Base-by-base conservation (phyloP, 2,329 filamentous ascomycete species). In the Neonectria coccinea region DNA sequence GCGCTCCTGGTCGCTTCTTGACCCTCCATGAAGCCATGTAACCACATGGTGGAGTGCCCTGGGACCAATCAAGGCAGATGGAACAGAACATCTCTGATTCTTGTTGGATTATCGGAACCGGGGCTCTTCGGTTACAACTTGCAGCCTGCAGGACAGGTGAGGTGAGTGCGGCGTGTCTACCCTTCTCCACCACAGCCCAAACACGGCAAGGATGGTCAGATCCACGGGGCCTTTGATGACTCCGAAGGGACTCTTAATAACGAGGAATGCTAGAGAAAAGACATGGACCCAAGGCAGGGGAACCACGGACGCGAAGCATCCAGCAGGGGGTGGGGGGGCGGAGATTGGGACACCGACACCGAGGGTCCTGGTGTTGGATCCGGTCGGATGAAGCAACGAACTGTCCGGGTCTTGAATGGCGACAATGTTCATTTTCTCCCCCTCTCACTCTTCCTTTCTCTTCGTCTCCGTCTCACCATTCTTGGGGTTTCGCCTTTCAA, bases 221-320 rank as follows among this genome's bases (percentile, higher is more conserved):
- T 25, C 8, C 31, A 54, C 39, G 52, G 52, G 11, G 22, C 44
- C 22, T 27, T 29, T 11, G 20, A 44, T 29, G 14, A 29, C 22
- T 18, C 52, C 52, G 52, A 31, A 27, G 31, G 31, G n/a, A 39
- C 45, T 42, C 22, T 31, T 27, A 25, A 22, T 12, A 42, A 48
- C 18, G 29, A 57, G 16, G 36, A 51, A 33, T 27, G 12, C 27
- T 57, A 51, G 11, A 33, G 45, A 39, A 7, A 31, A 22, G 36
- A 33, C 48, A n/a, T 51, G 29, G 48, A 33, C 48, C n/a, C 48
- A 22, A 51, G 48, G n/a, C n/a, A 33, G 56, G 56, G 54, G 36
- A 52, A 42, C 22, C 22, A 51, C 33, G 56, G 44, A 51, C 18
- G 45, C 45, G 33, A 58, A 58, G 56, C 45, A 48, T 39, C 16